These are phyloP conservation scores for Aspergillus flavus DNA, from an alignment of 2,329 filamentous ascomycete genomes.

Conservation along the genomic window DNA sequence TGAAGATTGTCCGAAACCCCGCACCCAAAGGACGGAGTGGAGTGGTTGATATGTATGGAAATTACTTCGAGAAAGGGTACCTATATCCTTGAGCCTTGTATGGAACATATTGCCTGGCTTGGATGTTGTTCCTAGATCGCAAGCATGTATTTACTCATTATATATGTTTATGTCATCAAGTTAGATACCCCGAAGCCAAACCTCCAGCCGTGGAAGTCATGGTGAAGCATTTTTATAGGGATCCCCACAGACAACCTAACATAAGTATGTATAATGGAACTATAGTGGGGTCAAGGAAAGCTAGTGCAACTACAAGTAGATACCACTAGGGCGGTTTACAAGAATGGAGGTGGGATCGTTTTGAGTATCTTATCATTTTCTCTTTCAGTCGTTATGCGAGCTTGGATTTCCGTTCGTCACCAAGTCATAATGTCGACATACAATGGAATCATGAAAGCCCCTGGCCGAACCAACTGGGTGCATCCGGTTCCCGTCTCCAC, in stretches of 20 bases:
- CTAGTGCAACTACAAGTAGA: not conserved
- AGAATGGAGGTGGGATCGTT: not conserved
- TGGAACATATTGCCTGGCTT: not conserved
- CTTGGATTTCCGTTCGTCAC: not conserved
- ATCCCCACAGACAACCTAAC: not conserved
- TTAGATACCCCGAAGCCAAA: not conserved
- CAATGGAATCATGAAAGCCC: not conserved
- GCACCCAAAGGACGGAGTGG: conserved; percentile 43
- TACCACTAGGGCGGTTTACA: not conserved
- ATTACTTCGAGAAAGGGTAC: conserved; percentile 56
- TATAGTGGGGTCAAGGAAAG: not conserved
- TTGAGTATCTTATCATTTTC: conserved; percentile 9
- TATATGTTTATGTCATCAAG: not conserved
- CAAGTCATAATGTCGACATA: conserved; percentile 3
- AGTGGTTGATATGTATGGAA: conserved; percentile 56
- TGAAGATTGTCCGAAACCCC: conserved; percentile 57
- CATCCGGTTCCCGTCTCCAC: not conserved
- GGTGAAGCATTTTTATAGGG: not conserved
- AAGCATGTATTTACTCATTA: not conserved
- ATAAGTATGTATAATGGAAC: not conserved
- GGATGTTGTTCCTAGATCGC: not conserved
- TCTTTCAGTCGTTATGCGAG: conserved; percentile 7
- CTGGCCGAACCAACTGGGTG: not conserved
- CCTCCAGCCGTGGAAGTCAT: not conserved
- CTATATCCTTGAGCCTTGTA: conserved; percentile 48